Base-by-base conservation (phyloP, 352 stramenopile genomes). In the Globisporangium canariense region DNA sequence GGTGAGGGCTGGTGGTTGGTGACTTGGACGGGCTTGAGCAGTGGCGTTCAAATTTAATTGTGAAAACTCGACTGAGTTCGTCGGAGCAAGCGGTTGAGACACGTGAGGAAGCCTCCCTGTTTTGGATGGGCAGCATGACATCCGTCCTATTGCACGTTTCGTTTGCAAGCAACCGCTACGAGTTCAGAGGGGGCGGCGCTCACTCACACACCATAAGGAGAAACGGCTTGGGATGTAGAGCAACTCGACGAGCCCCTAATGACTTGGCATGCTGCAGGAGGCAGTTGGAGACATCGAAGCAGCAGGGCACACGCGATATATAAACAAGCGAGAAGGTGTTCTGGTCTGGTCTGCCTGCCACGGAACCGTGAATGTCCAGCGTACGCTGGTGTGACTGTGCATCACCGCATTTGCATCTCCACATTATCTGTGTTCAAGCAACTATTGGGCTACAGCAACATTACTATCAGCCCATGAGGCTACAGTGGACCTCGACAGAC, bases 1-100 rank as follows among this genome's bases (percentile, higher is more conserved):
- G 40, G 2, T 7, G 41, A 47, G 41, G 41, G 14, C 4, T 47
- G 41, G 13, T 11, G 9, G 11, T n/a, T 41, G 32, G 28, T 22
- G 16, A 28, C 28, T 20, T 57, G 51, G 28, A 22, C 58, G 25
- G 25, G 25, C 25, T 63, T 55, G 58, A 22, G 45, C 30, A 28
- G 13, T 49, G 45, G 30, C 11, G n/a, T 47, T 46, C 46, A 49
- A 64, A 64, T 58, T 58, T 4, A n/a, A 47, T 64, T 64, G 45
- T 64, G 45, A 32, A 25, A 46, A 14, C 25, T n/a, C 18, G 22
- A 3, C 25, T 41, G 25, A 13, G 47, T 47, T 47, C 41, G 41
- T n/a, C 41, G 41, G 41, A 47, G 41, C 41, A 47, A 47, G 4
- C 16, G 4, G 2, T 18, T 8, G 40, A 45, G 41, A 47, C 41